phyloP scores from a whole-genome alignment of 345 rosid genomes.

The Stellera chamaejasme region DNA sequence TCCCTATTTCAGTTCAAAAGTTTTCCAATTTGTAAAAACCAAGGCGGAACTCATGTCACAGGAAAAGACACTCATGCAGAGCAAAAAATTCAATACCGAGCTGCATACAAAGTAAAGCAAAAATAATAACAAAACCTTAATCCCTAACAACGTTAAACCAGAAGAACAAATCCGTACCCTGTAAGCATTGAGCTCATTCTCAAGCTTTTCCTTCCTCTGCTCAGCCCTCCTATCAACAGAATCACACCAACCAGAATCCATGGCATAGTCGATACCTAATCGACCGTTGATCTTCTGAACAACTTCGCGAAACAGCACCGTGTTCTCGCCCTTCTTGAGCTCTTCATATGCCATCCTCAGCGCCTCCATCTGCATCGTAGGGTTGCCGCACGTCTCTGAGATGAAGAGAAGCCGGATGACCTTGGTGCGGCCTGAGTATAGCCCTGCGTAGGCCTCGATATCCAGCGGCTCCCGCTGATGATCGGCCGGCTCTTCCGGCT shows the following conservation, averaged over 20 bases:
- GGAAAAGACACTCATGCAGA: no score
- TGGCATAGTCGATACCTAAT: slow-evolving; percentile 51
- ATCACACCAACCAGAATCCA: slow-evolving; percentile 75
- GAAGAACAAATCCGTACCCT: slow-evolving; percentile 35
- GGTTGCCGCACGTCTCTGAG: slow-evolving; percentile 62
- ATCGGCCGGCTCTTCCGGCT: slow-evolving; percentile 42
- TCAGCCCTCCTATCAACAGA: slow-evolving; percentile 69
- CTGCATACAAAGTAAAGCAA: no score
- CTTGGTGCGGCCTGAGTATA: slow-evolving; percentile 84
- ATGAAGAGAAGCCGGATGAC: slow-evolving; percentile 76
- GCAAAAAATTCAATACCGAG: no score
- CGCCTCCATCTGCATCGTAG: slow-evolving; percentile 70
- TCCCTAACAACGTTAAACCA: background rate
- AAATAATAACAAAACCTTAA: no score
- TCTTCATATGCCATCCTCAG: slow-evolving; percentile 93
- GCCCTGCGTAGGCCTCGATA: slow-evolving; percentile 85
- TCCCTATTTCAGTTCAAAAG: background rate
- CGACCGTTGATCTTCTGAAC: slow-evolving; percentile 61
- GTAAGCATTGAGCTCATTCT: slow-evolving; percentile 89
- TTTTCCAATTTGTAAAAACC: background rate
- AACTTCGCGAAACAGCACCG: slow-evolving; percentile 71
- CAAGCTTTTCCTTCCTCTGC: slow-evolving; percentile 79
- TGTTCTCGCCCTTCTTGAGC: slow-evolving; percentile 92
- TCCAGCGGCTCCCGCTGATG: slow-evolving; percentile 89
- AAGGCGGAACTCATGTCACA: no score